Evolutionary conservation across 108 stramenopile species (phyloP).

Genomic region (Skeletonema grethae): DNA sequence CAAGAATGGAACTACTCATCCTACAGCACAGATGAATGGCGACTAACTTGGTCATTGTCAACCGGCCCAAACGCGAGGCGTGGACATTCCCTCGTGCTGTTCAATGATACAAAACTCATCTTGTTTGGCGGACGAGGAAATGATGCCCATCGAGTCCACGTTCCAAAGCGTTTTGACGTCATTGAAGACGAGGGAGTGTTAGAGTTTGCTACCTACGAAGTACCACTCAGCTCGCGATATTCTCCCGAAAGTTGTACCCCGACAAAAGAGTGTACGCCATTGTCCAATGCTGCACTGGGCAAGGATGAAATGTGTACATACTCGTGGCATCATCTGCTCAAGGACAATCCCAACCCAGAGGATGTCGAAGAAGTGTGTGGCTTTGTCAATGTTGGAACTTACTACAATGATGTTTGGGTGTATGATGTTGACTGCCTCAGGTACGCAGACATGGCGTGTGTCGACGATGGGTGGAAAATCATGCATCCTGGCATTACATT

Average conservation of each 20-base stretch:
- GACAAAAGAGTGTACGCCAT: conserved; percentile 30
- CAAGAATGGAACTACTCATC: conserved; percentile 49
- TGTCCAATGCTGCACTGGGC: conserved; percentile 40
- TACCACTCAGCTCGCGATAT: conserved; percentile 50
- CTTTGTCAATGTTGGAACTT: conserved; percentile 58
- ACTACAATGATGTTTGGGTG: conserved; percentile 83
- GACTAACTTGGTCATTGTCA: conserved; percentile 38
- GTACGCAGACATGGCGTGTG: conserved; percentile 62
- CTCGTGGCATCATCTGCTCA: conserved; percentile 39
- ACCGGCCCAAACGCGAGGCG: conserved; percentile 45
- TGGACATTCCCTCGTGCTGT: conserved; percentile 55
- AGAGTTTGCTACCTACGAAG: conserved; percentile 65
- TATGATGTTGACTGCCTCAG: conserved; percentile 76
- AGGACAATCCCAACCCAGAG: conserved; percentile 10
- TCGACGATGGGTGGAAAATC: conserved; percentile 58
- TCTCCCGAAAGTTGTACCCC: conserved; percentile 32
- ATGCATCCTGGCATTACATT: conserved; percentile 64
- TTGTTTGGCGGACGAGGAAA: conserved; percentile 74
- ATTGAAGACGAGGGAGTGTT: conserved; percentile 59
- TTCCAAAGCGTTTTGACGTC: conserved; percentile 51
- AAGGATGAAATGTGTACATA: conserved; percentile 50
- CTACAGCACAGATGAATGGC: conserved; percentile 42
- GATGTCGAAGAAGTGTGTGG: conserved; percentile 53
- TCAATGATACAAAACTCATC: conserved; percentile 46
- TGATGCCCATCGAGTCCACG: conserved; percentile 52